A percentile compares a stretch with the other conserved stretches of the same genome.
Conservation (phyloP, 2,329 filamentous ascomycete genomes). For the Aspergillus amoenus region DNA sequence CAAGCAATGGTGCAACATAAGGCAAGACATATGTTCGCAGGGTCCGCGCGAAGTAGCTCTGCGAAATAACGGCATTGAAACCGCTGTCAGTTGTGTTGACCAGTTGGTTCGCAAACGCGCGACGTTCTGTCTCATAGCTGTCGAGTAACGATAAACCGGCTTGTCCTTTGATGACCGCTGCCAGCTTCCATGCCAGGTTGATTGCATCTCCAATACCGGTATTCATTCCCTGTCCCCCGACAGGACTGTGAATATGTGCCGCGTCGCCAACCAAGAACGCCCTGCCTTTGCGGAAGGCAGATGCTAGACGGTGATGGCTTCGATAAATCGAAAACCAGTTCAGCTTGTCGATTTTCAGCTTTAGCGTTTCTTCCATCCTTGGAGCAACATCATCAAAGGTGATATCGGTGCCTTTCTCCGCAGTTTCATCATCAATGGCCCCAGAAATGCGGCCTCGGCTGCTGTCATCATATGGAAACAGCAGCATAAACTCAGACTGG, state of each 20-base stretch:
- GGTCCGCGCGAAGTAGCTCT: constrained; percentile 44
- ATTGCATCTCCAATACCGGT: constrained; percentile 55
- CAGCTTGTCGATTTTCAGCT: constrained; percentile 27
- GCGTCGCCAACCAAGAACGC: constrained; percentile 59
- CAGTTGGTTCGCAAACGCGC: constrained; percentile 47
- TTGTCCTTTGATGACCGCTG: constrained; percentile 43
- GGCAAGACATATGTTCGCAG: constrained; percentile 42
- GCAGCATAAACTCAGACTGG: constrained; percentile 35
- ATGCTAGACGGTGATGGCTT: constrained; percentile 46
- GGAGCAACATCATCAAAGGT: constrained; percentile 33
- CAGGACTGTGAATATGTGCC: constrained; percentile 56
- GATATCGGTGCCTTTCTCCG: constrained; percentile 22
- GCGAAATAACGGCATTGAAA: constrained; percentile 40
- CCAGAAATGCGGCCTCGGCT: constrained; percentile 27
- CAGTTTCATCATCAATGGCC: constrained; percentile 20
- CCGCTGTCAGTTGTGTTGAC: constrained; percentile 43
- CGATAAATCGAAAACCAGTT: constrained; percentile 48
- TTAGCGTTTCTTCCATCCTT: constrained; percentile 20
- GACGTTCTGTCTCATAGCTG: constrained; percentile 50
- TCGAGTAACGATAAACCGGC: constrained; percentile 45
- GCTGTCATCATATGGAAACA: constrained; percentile 29
- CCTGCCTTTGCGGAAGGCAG: constrained; percentile 47
- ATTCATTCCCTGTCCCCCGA: constrained; percentile 60
- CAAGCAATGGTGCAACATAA: constrained; percentile 29
- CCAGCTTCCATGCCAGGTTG: constrained; percentile 58